A percentile compares a stretch with the other conserved stretches of the same genome.
phyloP scores from a whole-genome alignment of 805 yeast genomes.

The Candida hungchunana region DNA sequence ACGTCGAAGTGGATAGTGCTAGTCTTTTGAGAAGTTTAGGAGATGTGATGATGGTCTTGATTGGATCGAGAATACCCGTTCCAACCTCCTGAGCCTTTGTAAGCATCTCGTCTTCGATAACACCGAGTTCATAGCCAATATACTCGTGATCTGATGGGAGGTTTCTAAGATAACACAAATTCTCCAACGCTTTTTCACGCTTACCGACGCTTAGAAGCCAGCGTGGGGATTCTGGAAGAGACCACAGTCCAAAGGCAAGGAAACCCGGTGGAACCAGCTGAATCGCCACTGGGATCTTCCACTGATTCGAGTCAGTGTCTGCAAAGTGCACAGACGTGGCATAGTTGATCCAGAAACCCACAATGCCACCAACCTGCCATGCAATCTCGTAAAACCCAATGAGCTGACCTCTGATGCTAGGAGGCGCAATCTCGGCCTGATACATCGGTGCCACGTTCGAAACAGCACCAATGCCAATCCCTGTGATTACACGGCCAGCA shows the following conservation, averaged over 20 bases:
- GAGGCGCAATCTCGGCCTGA: constrained; percentile 43
- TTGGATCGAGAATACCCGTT: constrained; percentile 37
- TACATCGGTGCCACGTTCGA: constrained; percentile 48
- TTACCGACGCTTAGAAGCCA: constrained; percentile 35
- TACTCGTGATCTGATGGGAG: constrained; percentile 36
- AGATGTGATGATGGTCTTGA: constrained; percentile 31
- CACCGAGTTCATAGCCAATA: constrained; percentile 36
- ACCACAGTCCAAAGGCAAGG: constrained; percentile 34
- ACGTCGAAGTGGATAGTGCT: constrained; percentile 34
- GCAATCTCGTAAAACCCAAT: constrained; percentile 45
- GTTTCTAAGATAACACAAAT: constrained; percentile 36
- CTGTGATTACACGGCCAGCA: constrained; percentile 46
- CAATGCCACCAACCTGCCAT: constrained; percentile 33
- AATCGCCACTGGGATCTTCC: constrained; percentile 46
- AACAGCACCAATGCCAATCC: constrained; percentile 51
- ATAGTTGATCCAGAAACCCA: constrained; percentile 22
- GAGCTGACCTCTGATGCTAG: constrained; percentile 42
- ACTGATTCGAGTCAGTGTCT: constrained; percentile 34
- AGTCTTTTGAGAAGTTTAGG: constrained; percentile 33
- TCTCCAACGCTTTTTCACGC: constrained; percentile 31
- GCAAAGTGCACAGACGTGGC: constrained; percentile 18
- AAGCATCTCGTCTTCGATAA: constrained; percentile 26
- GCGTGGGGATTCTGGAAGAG: constrained; percentile 44
- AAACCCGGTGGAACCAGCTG: constrained; percentile 43
- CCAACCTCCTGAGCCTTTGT: constrained; percentile 28